A percentile compares a stretch with the other conserved stretches of the same genome.
Evolutionary conservation across 352 stramenopile species (phyloP).

Genomic region (Globisporangium paroecandrum): DNA sequence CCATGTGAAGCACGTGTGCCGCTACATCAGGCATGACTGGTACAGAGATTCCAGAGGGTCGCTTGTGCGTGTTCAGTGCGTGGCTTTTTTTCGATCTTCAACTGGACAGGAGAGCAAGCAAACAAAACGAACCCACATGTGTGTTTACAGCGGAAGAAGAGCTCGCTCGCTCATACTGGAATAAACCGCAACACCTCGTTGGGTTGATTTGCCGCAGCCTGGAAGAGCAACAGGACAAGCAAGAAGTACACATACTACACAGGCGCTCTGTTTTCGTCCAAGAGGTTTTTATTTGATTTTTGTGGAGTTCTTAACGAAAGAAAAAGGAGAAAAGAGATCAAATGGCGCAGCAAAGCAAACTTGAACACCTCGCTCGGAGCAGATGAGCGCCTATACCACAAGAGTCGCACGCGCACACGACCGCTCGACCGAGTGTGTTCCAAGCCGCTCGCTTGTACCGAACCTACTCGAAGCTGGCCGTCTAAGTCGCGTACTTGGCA

Average conservation of each 20-base stretch:
- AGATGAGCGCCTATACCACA: not conserved
- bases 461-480: slow-evolving; percentile 15
- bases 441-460: slow-evolving; percentile 6
- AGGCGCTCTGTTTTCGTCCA: slow-evolving; percentile 7
- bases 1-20: not conserved
- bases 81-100: slow-evolving; percentile 2
- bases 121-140: slow-evolving; percentile 2
- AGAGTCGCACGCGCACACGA: not conserved
- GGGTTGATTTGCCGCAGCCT: not conserved
- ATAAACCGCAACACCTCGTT: not conserved
- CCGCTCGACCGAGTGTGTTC: not conserved
- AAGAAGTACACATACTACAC: not conserved
- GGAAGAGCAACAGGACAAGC: not conserved
- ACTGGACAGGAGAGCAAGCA: slow-evolving; percentile 3
- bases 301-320: slow-evolving; percentile 10
- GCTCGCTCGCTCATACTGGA: not conserved
- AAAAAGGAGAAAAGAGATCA: slow-evolving; percentile 16
- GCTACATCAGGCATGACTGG: not conserved
- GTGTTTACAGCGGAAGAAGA: not conserved
- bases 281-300: slow-evolving; percentile 12
- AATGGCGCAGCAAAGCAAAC: slow-evolving; percentile 10
- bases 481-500: slow-evolving; percentile 98
- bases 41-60: not conserved
- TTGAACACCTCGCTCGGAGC: slow-evolving; percentile 2
- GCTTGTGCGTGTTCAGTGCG: not conserved